These are phyloP conservation scores for Schwanniomyces sp. DNA, from an alignment of 805 yeast species.

Conservation along the genomic window DNA sequence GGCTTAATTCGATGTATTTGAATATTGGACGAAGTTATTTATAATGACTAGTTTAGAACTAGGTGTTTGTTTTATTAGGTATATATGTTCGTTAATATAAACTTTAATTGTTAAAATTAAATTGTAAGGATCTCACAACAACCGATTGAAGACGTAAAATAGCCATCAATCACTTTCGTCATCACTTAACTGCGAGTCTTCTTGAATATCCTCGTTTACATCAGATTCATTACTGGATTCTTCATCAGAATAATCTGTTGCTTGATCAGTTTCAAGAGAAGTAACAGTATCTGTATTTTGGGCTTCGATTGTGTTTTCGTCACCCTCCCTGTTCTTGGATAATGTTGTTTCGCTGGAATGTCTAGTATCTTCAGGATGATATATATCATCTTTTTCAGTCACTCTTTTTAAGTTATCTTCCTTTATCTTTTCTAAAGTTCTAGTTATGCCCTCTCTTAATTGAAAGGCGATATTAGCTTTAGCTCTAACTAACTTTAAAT, in stretches of 20 bases:
- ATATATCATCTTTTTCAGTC: not conserved
- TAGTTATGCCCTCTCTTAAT: conserved; percentile 27
- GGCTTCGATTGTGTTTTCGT: not conserved
- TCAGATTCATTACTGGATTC: not conserved
- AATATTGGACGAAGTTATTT: not conserved
- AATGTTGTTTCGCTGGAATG: not conserved
- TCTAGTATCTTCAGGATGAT: not conserved
- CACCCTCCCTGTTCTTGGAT: not conserved
- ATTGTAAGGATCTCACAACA: not conserved
- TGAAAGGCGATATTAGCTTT: conserved; percentile 45
- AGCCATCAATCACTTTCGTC: not conserved
- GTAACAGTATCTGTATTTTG: not conserved
- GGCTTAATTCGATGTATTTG: conserved; percentile 1
- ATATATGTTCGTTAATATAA: not conserved
- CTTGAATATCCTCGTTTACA: not conserved
- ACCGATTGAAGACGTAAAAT: not conserved
- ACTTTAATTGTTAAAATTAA: not conserved
- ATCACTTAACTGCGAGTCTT: not conserved
- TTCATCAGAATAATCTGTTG: not conserved
- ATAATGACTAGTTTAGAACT: not conserved
- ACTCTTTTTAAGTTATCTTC: not conserved
- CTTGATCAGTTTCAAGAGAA: not conserved
- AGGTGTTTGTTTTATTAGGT: not conserved
- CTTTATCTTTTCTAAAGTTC: not conserved
- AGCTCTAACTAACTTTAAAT: conserved; percentile 44